Evolutionary conservation across 2,329 filamentous ascomycete species (phyloP), one percentile per base, ranked within the genome.

Genomic region (Pezicula carpinea): DNA sequence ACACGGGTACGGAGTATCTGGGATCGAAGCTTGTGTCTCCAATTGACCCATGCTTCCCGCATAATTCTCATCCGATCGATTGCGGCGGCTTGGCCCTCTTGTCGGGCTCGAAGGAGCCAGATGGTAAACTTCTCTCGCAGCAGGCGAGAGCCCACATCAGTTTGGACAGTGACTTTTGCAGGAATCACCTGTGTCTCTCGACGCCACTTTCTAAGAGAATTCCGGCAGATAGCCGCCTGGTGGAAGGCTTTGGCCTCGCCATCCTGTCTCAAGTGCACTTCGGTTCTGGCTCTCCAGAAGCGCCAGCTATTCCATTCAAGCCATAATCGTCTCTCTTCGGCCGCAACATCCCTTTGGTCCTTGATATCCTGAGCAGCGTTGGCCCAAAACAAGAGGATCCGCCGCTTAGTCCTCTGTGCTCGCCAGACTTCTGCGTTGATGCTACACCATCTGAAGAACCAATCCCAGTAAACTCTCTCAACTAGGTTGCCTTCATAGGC

Each of bases 11-110:
- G 66, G 2, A 84, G 62, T 14, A 73, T 72, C 54, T 74, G 69
- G 51, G 70, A 74, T 15, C 81, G 77, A 14, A 83, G 67, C 14
- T 67, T 67, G 55, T 84, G 77, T 52, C 83, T 84, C 82, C 82
- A 85, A 10, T 68, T 66, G 1, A 73, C 81, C 69, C 77, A 81
- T 3, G 76, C 69, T 59, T 79, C 80, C 42, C 72, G 73, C 42
- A 82, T 57, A 22, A 83, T 60, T 39, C 79, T 74, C 53, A 69
- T 61, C 10, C 67, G 72, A 57, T 83, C 71, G 26, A 77, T 64
- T 42, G 69, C 63, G 18, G 66, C 64, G 15, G 81, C 80, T 53
- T 72, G 66, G 39, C 64, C 66, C 29, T 72, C 66, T 53, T 72
- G 66, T 33, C 64, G 60, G 41, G 67, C 53, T 40, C 69, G 72